Base-by-base conservation (phyloP, 208 protist species). In the Trypanosoma platydactyli region DNA sequence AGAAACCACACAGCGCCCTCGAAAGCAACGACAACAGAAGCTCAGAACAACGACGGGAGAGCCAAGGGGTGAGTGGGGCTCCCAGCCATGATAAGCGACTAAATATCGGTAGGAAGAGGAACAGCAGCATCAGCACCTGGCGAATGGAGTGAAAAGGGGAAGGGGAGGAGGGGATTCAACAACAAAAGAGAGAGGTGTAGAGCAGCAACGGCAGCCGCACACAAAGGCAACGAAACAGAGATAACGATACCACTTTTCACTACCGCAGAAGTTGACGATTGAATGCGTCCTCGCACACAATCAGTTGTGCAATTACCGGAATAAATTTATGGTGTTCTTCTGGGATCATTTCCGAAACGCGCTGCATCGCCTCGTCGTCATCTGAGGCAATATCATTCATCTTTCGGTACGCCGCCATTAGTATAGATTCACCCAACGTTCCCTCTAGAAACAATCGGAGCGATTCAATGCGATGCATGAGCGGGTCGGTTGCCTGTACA, bases 381-480 rank as follows among this genome's bases (percentile, higher is more conserved):
- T 83, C 81, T 22, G 62, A 73, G n/a, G 79, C 77, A 41, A 93
- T 81, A 71, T 83, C 83, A 73, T 90, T 91, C 80, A 95, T 81
- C 41, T 76, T 81, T 16, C 77, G 66, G 65, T 97, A 97, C 45
- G 80, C 87, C 16, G 45, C 44, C 1, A 96, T 59, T 3, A 97
- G 76, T 16, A 59, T 45, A 1, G 84, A 74, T 9, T 96, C 94
- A 15, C 94, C 91, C 49, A 97, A 76, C 51, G 84, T 57, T 3
- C 82, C 64, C 63, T 95, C 89, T 18, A 97, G 71, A 65, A 91
- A 96, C 30, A 95, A 79, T 50, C 94, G 86, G 15, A 97, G 81
- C 11, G 81, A 83, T 79, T 97, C 94, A 60, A 97, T 97, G 51
- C 94, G 83, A 54, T 89, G 81, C 84, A 94, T 92, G 11, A 97